A percentile compares a stretch with the other conserved stretches of the same genome.
phyloP scores from a whole-genome alignment of 2,329 filamentous ascomycete species.

The Cladosporium sp. region DNA sequence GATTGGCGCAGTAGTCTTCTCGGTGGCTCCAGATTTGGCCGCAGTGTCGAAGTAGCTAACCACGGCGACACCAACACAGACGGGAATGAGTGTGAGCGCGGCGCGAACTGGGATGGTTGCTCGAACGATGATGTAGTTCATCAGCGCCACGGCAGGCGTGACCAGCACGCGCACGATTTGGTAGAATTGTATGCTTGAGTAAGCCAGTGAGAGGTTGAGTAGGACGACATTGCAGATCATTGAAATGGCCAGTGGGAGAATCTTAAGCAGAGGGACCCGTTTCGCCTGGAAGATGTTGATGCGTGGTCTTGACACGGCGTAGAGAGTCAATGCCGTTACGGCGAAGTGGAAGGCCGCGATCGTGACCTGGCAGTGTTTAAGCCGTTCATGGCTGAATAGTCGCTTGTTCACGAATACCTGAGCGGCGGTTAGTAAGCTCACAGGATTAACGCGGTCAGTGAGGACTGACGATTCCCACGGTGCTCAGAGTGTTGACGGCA shows the following conservation, averaged over 20 bases:
- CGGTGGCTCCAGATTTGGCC: constrained; percentile 41
- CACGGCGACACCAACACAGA: constrained; percentile 65
- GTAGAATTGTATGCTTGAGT: constrained; percentile 69
- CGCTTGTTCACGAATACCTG: constrained; percentile 71
- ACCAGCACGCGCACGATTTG: constrained; percentile 69
- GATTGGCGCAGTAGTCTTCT: constrained; percentile 58
- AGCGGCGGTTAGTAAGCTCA: neutral
- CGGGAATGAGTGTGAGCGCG: constrained; percentile 57
- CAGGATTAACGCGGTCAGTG: neutral
- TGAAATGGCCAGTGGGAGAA: constrained; percentile 65
- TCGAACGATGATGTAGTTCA: constrained; percentile 65
- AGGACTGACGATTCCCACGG: constrained; percentile 29
- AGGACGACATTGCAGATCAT: constrained; percentile 72
- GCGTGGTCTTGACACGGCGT: constrained; percentile 59
- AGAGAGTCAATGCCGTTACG: constrained; percentile 66
- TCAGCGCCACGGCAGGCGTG: constrained; percentile 64
- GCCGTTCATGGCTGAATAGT: constrained; percentile 65
- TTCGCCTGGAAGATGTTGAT: constrained; percentile 63
- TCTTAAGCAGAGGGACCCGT: constrained; percentile 56
- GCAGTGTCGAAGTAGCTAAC: constrained; percentile 70
- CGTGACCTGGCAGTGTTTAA: constrained; percentile 64
- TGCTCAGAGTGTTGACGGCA: constrained; percentile 27
- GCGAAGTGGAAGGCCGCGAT: constrained; percentile 71
- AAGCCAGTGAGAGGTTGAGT: constrained; percentile 68
- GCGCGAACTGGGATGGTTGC: constrained; percentile 59